A percentile compares a stretch with the other conserved stretches of the same genome.
Conservation (phyloP, 352 stramenopile genomes). For the Pythium angustatum region DNA sequence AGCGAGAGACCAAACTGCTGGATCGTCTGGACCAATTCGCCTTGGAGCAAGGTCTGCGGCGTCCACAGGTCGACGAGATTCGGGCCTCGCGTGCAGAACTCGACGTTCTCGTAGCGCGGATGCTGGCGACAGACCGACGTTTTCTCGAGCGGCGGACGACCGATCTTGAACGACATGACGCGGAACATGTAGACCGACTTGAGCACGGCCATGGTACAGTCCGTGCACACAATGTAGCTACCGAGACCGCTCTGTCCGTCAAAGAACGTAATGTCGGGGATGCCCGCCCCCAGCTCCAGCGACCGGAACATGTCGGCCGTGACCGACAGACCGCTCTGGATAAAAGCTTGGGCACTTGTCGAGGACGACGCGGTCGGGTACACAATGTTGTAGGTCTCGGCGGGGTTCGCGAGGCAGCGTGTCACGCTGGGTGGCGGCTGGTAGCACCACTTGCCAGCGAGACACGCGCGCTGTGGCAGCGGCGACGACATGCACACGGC, state of each 20-base stretch:
- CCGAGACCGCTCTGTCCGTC: conserved; percentile 5
- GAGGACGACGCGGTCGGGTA: too few relatives aligned
- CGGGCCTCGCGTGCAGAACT: conserved; percentile 4
- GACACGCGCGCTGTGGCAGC: too few relatives aligned
- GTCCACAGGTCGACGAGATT: conserved; percentile 11
- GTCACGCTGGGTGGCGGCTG: conserved; percentile 5
- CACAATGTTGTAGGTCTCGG: neutral
- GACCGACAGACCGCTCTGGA: neutral
- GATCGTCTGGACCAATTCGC: neutral
- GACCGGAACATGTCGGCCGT: conserved; percentile 12
- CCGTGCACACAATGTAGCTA: conserved; percentile 19
- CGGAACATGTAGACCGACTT: conserved; percentile 17
- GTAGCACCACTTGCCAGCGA: too few relatives aligned
- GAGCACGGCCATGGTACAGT: conserved; percentile 11
- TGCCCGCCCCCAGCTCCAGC: neutral
- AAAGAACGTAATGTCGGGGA: conserved; percentile 16
- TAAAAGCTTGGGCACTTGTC: neutral
- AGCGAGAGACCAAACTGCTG: neutral
- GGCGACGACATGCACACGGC: too few relatives aligned
- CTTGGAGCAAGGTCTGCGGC: conserved; percentile 1
- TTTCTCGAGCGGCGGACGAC: neutral
- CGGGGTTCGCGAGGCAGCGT: conserved; percentile 7
- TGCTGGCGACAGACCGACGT: neutral
- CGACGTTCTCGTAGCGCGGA: conserved; percentile 7
- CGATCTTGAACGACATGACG: conserved; percentile 16